These are phyloP conservation scores for Pseudogymnoascus sp. DNA, from an alignment of 2,329 filamentous ascomycete species.

Conservation along the genomic window DNA sequence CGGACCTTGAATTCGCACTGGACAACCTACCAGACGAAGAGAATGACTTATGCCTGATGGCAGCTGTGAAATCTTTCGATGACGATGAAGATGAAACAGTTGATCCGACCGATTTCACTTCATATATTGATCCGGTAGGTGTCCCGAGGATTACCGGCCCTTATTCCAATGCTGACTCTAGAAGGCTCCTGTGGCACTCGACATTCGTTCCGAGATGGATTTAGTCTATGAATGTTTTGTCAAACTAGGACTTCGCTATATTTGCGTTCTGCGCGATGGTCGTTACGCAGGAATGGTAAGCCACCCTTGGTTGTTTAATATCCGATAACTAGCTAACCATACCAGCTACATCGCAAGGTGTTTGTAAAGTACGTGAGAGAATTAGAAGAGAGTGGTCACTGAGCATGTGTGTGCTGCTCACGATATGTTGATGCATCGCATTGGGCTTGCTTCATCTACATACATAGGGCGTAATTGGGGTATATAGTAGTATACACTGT, in stretches of 20 bases:
- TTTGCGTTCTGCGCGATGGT: constrained; percentile 80
- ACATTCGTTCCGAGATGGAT: constrained; percentile 86
- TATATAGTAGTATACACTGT: background rate
- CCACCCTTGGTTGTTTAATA: constrained; percentile 16
- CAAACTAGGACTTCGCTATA: constrained; percentile 84
- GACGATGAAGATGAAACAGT: constrained; percentile 51
- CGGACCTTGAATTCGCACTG: constrained; percentile 86
- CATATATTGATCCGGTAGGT: constrained; percentile 76
- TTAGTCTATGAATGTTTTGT: constrained; percentile 94
- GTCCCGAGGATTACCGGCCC: background rate
- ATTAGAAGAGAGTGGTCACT: constrained; percentile 47
- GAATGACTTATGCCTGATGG: constrained; percentile 74
- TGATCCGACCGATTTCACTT: constrained; percentile 78
- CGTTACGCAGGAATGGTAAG: constrained; percentile 80
- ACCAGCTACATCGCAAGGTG: constrained; percentile 81
- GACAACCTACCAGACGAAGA: constrained; percentile 75
- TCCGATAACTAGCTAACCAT: constrained; percentile 9
- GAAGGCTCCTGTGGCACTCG: constrained; percentile 74
- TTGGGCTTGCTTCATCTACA: background rate
- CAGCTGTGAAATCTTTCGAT: constrained; percentile 52
- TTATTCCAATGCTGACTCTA: constrained; percentile 7
- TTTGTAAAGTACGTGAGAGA: constrained; percentile 94
- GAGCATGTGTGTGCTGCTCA: background rate
- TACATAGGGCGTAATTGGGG: background rate
- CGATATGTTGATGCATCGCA: background rate